Conservation (phyloP, 2,329 filamentous ascomycete species). For the Fusarium sp. region DNA sequence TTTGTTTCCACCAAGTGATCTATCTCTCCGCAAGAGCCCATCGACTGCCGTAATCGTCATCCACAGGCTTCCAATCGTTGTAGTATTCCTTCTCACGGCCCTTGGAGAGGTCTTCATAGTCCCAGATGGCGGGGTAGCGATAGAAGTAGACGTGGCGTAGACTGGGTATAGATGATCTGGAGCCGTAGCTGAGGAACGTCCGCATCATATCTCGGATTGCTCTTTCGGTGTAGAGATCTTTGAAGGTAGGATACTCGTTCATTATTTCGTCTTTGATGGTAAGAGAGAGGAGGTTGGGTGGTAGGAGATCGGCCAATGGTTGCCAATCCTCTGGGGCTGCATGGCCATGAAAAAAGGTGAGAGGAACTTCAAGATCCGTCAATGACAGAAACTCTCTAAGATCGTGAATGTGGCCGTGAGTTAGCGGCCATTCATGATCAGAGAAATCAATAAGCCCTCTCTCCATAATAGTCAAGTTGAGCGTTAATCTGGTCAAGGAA, state of each 20-base stretch:
- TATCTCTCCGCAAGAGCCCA: not conserved
- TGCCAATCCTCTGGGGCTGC: not conserved
- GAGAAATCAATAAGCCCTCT: not conserved
- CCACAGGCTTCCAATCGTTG: not conserved
- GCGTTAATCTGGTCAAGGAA: not conserved
- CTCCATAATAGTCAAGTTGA: not conserved
- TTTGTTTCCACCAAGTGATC: slow-evolving; percentile 1
- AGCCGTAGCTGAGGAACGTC: not conserved
- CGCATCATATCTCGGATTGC: not conserved
- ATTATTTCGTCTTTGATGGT: not conserved
- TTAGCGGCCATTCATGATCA: not conserved
- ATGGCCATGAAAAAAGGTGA: not conserved
- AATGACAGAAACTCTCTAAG: not conserved
- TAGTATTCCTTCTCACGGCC: not conserved
- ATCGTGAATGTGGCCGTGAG: not conserved
- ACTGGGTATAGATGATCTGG: not conserved
- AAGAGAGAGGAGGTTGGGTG: not conserved
- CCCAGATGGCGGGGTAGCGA: not conserved
- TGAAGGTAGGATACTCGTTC: rapidly evolving
- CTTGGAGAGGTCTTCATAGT: not conserved
- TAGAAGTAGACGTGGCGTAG: not conserved
- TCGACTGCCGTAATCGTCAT: not conserved
- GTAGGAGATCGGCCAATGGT: not conserved
- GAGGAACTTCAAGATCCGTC: not conserved
- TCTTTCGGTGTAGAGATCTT: not conserved